Base-by-base conservation (phyloP, 495 filamentous ascomycete genomes). In the Aspergillus panamensis region DNA sequence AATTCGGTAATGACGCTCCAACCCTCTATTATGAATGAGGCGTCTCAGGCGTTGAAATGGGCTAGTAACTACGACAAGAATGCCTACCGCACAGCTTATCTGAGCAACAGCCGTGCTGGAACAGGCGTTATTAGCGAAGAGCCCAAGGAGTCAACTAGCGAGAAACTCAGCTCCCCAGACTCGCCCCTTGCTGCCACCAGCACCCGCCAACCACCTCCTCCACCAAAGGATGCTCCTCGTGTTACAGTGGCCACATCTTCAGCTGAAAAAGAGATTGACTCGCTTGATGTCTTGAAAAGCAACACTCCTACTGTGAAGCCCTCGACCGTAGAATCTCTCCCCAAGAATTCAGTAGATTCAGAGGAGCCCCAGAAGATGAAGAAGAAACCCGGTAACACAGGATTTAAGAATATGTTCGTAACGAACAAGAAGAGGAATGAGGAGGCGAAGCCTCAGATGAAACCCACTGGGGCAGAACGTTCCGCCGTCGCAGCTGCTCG, bases 1-100 rank as follows among this genome's bases (percentile, higher is more conserved):
- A 92, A 87, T 73, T 97, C 94, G 50, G 84, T 96, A 20, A 81
- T 97, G 64, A 96, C 92, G 12, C 80, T 97, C 40, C 91, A 96
- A 67, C 87, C 92, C 8, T 81, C 83, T 35, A 89, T 97, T 51
- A 73, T 96, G 65, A 93, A 80, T 54, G 94, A 94, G 65, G 95
- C 92, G 16, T 91, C 87, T 14, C 87, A 91, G 21, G 94, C 94
- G 10, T 88, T 98, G 86, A 93, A 96, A 69, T 98, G 94, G 94
- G 90, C 93, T 9, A 75, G 61, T 49, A 73, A 75, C 44, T 78
- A 78, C 53, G 93, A 98, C 66, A 92, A 92, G 70, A 84, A 94
- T 65, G 80, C 85, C 3, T 87, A 94, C 57, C 80, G 90, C 14
- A 84, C 86, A 45, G 85, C 88, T 19, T 97, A 97, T 73, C 79